phyloP scores from a whole-genome alignment of 2,329 filamentous ascomycete genomes.

The Ascochyta lentis region DNA sequence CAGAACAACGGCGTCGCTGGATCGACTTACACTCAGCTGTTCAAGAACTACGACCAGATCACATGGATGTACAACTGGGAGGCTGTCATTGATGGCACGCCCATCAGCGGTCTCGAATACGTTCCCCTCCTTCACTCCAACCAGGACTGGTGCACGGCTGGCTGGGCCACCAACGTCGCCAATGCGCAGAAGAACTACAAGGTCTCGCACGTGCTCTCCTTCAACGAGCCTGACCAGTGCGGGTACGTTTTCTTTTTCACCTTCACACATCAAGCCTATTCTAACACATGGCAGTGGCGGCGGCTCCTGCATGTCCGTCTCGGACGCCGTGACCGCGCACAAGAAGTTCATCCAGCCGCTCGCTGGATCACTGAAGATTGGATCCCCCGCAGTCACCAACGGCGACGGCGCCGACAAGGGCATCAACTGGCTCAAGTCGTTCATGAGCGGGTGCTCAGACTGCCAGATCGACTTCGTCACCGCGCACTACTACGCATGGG shows the following conservation, averaged over 20 bases:
- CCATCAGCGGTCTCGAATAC: slow-evolving; percentile 59
- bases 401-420: slow-evolving; percentile 29
- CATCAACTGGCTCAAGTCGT: slow-evolving; percentile 41
- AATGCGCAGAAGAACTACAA: slow-evolving; percentile 38
- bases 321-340: slow-evolving; percentile 30
- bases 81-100: slow-evolving; percentile 50
- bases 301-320: slow-evolving; percentile 37
- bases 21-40: slow-evolving; percentile 31
- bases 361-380: slow-evolving; percentile 38
- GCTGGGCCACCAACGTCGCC: slow-evolving; percentile 38
- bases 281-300: slow-evolving; percentile 28
- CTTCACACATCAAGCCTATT: background rate
- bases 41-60: slow-evolving; percentile 46
- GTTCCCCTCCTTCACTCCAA: slow-evolving; percentile 61
- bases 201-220: slow-evolving; percentile 41
- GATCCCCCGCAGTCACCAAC: slow-evolving; percentile 47
- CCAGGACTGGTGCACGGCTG: slow-evolving; percentile 34
- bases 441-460: slow-evolving; percentile 34
- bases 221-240: slow-evolving; percentile 50
- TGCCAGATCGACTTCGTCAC: slow-evolving; percentile 46
- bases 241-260: slow-evolving; percentile 30
- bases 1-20: slow-evolving; percentile 32
- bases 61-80: slow-evolving; percentile 76
- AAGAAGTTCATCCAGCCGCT: slow-evolving; percentile 38
- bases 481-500: slow-evolving; percentile 48